Base-by-base conservation (phyloP, 1,139 yeast genomes). In the Candida tropicalis region DNA sequence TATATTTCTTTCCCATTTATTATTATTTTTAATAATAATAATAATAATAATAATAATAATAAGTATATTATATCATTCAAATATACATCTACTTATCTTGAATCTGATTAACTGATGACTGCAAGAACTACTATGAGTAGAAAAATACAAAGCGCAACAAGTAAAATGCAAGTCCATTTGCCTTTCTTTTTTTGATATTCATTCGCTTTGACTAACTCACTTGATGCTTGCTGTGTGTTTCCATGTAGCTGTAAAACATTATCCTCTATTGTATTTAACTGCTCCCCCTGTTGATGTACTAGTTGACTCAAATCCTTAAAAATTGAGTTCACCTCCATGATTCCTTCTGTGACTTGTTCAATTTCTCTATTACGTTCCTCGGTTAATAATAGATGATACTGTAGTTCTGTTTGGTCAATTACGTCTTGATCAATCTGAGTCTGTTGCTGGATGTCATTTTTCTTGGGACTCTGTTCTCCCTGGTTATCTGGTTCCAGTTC, bases 201-300 rank as follows among this genome's bases (percentile, higher is more conserved):
- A 50, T 88, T 80, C 3, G 97, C 97, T 55, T 81, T 81, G 9
- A 62, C 63, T 45, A 90, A 71, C 56, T 89, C 95, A 23, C 77
- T 73, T 27, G 81, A 75, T 0, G 97, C 96, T 47, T 75, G 77
- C 45, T 82, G 84, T 10, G 89, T 77, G 53, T 87, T 84, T 18
- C 73, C 75, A n/a, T 83, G 81, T 45, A 85, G 67, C 45, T 77
- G 80, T 22, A 82, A 66, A 40, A 90, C 73, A 60, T 89, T 89
- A 47, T 85, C 89, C 56, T 89, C 97, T 13, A 90, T 81, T 0
- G 89, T 79, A 58, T 88, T 96, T 22, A 90, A 75, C 52, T 87
- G 91, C 31, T 79, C 83, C 4, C 96, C 96, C 59, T 90, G 97
- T 58, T 87, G 93, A 42, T 76, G 73, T 1, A 90, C 95, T 53